These are phyloP conservation scores for Ormosia semicastrata DNA, from an alignment of 306 rosid genomes.

Conservation along the genomic window DNA sequence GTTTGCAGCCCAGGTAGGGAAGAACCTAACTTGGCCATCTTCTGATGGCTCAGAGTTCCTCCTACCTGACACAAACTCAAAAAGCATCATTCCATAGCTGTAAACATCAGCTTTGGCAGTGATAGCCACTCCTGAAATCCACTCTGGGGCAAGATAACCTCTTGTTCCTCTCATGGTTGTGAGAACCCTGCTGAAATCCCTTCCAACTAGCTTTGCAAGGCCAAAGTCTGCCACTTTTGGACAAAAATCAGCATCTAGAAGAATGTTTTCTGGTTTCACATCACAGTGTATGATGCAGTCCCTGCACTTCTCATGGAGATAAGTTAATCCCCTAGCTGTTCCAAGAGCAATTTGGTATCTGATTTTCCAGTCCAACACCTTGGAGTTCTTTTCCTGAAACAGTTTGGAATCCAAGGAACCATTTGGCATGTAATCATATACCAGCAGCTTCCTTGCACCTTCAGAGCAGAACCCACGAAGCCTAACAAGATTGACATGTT, in stretches of 20 bases:
- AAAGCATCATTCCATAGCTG: slow-evolving; percentile 95
- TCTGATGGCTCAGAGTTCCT: slow-evolving; percentile 68
- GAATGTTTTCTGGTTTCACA: slow-evolving; percentile 91
- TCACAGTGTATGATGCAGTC: slow-evolving; percentile 94
- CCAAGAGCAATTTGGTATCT: slow-evolving; percentile 85
- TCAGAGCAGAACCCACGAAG: slow-evolving; percentile 92
- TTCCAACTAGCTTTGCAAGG: slow-evolving; percentile 83
- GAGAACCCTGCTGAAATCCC: slow-evolving; percentile 84
- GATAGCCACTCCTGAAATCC: slow-evolving; percentile 85
- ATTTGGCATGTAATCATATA: slow-evolving; percentile 82
- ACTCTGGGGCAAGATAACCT: slow-evolving; percentile 90
- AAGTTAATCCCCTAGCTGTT: slow-evolving; percentile 77
- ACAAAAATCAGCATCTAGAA: slow-evolving; percentile 60
- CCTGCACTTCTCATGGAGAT: slow-evolving; percentile 84
- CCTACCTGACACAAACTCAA: slow-evolving; percentile 73
- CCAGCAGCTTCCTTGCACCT: slow-evolving; percentile 61
- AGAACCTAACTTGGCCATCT: slow-evolving; percentile 59
- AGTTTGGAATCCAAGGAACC: slow-evolving; percentile 64
- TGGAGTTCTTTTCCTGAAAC: slow-evolving; percentile 38
- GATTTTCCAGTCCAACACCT: slow-evolving; percentile 61
- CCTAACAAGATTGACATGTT: slow-evolving; percentile 83
- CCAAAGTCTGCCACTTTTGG: slow-evolving; percentile 94
- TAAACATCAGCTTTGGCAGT: slow-evolving; percentile 89
- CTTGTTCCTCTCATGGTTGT: slow-evolving; percentile 96
- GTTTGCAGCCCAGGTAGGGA: slow-evolving; percentile 59